Evolutionary conservation across 2,329 filamentous ascomycete genomes (phyloP).

Genomic region (Calycina herbarum): DNA sequence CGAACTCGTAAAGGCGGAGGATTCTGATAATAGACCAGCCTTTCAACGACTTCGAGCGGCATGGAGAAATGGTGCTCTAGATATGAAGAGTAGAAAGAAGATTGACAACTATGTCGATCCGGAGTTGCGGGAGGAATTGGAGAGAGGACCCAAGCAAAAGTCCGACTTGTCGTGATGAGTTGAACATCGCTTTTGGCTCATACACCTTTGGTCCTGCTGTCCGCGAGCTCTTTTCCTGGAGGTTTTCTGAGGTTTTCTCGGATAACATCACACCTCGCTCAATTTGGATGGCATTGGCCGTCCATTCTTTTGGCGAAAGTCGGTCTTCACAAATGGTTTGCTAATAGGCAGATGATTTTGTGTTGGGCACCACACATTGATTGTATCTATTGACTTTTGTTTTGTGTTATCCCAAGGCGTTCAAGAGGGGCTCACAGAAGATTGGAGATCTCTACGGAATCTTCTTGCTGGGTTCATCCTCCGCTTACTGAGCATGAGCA

Average conservation of each 20-base stretch:
- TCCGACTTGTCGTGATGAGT: constrained; percentile 25
- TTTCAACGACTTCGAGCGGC: constrained; percentile 53
- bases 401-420: constrained; percentile 33
- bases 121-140: constrained; percentile 52
- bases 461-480: constrained; percentile 26
- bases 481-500: constrained; percentile 25
- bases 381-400: constrained; percentile 36
- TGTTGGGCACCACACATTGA: constrained; percentile 29
- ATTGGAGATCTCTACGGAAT: constrained; percentile 36
- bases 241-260: constrained; percentile 5
- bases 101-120: constrained; percentile 52
- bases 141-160: constrained; percentile 37
- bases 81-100: constrained; percentile 57
- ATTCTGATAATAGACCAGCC: constrained; percentile 42
- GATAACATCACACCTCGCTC: constrained; percentile 10
- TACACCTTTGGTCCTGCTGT: constrained; percentile 16
- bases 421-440: constrained; percentile 35
- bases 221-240: constrained; percentile 6
- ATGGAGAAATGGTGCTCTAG: constrained; percentile 54
- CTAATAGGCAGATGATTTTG: constrained; percentile 25
- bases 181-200: constrained; percentile 12
- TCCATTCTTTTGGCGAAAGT: constrained; percentile 15
- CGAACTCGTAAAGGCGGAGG: constrained; percentile 51
- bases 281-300: constrained; percentile 15
- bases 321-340: constrained; percentile 16